Conservation (phyloP, 352 stramenopile species). For the Globisporangium takayamanum region DNA sequence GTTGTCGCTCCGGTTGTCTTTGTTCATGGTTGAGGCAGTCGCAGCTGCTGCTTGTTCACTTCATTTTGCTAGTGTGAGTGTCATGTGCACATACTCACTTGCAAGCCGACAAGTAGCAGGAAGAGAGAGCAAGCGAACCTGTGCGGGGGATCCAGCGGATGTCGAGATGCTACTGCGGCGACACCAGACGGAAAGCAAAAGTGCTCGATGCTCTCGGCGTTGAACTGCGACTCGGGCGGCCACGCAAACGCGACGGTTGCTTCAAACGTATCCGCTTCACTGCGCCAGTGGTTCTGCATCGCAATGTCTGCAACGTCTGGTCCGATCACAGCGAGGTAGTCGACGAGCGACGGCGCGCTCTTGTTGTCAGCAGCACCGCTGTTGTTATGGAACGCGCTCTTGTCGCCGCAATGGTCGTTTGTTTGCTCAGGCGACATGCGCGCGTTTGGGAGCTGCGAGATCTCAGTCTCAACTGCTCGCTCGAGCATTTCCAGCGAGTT, state of each 20-base stretch:
- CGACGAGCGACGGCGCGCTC: conserved; percentile 20
- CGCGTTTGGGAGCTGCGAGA: conserved; percentile 17
- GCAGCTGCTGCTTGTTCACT: background rate
- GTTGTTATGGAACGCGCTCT: background rate
- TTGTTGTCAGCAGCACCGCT: background rate
- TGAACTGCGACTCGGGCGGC: conserved; percentile 60
- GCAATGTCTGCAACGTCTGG: conserved; percentile 37
- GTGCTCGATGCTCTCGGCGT: conserved; percentile 62
- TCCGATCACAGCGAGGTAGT: conserved; percentile 46
- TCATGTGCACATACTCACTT: background rate
- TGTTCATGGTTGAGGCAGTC: background rate
- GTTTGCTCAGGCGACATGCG: background rate
- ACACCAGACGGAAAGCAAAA: conserved; percentile 58
- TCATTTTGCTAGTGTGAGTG: background rate
- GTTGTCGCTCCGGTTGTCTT: conserved; percentile 1
- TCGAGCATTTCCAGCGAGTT: conserved; percentile 37
- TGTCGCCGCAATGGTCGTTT: background rate
- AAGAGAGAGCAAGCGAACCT: background rate
- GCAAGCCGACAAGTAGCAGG: background rate
- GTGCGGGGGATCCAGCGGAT: background rate
- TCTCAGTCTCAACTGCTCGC: conserved; percentile 26
- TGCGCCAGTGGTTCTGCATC: conserved; percentile 36
- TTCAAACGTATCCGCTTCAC: conserved; percentile 40
- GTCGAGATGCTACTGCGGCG: background rate
- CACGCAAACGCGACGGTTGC: conserved; percentile 54